Conservation (phyloP, 345 rosid species). For the Gossypium turneri region DNA sequence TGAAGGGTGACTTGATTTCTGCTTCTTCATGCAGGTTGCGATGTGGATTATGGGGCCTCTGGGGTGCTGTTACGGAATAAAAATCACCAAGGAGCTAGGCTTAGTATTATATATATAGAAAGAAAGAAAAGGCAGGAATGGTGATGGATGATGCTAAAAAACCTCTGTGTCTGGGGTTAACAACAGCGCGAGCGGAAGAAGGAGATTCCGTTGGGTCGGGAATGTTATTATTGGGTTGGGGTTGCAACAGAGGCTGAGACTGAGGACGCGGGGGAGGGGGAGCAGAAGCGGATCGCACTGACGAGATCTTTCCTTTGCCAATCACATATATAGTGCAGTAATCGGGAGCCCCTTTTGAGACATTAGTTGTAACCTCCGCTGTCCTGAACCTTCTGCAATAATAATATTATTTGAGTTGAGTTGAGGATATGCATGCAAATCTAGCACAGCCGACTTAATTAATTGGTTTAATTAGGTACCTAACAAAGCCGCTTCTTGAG, state of each 20-base stretch:
- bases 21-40: conserved; percentile 28
- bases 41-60: conserved; percentile 20
- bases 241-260: not conserved
- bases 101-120: too few species aligned
- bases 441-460: too few species aligned
- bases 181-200: not conserved
- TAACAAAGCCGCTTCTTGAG: conserved; percentile 52
- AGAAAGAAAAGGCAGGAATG: not conserved
- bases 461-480: conserved; percentile 28
- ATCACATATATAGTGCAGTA: conserved; percentile 74
- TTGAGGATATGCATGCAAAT: too few species aligned
- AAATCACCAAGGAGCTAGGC: not conserved
- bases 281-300: conserved; percentile 49
- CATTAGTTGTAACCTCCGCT: conserved; percentile 50
- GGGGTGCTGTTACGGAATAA: conserved; percentile 14
- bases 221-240: conserved; percentile 11
- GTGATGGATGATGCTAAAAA: not conserved
- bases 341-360: conserved; percentile 58
- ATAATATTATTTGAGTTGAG: too few species aligned
- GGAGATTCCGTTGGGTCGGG: conserved; percentile 4
- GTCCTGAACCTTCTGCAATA: conserved; percentile 55
- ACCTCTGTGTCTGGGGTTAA: conserved; percentile 33
- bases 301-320: conserved; percentile 57
- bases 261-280: conserved; percentile 28
- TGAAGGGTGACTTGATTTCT: conserved; percentile 62